Conservation (phyloP, 1,284 basidiomycete genomes). For the Marasmius tenuissimus region DNA sequence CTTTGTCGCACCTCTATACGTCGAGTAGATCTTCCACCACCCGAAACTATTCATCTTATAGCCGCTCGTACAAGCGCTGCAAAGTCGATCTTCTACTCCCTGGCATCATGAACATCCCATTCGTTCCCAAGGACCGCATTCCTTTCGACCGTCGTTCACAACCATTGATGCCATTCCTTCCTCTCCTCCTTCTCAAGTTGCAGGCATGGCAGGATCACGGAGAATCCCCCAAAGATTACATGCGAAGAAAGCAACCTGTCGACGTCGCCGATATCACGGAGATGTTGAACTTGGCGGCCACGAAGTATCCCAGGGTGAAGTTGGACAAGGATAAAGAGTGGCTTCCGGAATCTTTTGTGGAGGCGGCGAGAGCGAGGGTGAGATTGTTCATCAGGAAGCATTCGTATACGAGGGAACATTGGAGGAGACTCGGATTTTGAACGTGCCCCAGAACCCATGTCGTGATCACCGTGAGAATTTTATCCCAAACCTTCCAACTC, state of each 20-base stretch:
- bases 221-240: conserved; percentile 27
- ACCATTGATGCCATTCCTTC: conserved; percentile 44
- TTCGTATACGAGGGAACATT: conserved; percentile 17
- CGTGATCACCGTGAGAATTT: too few species aligned
- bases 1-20: conserved; percentile 10
- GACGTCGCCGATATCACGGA: conserved; percentile 45
- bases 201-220: conserved; percentile 51
- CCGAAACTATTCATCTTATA: too few species aligned
- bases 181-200: conserved; percentile 48
- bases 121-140: conserved; percentile 31
- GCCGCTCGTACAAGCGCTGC: conserved; percentile 22
- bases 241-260: conserved; percentile 36
- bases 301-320: conserved; percentile 7
- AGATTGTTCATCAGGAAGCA: conserved; percentile 13
- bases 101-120: conserved; percentile 43
- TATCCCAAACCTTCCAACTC: too few species aligned
- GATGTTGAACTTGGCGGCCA: conserved; percentile 35
- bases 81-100: conserved; percentile 56
- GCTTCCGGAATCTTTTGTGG: conserved; percentile 21
- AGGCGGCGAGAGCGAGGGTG: conserved; percentile 17
- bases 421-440: conserved; percentile 21
- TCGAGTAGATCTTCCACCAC: too few species aligned
- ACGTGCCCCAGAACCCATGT: neutral
- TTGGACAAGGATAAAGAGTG: conserved; percentile 17
- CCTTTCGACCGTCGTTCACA: conserved; percentile 21